Evolutionary conservation across 345 rosid species (phyloP).

Genomic region (Citrus medica): DNA sequence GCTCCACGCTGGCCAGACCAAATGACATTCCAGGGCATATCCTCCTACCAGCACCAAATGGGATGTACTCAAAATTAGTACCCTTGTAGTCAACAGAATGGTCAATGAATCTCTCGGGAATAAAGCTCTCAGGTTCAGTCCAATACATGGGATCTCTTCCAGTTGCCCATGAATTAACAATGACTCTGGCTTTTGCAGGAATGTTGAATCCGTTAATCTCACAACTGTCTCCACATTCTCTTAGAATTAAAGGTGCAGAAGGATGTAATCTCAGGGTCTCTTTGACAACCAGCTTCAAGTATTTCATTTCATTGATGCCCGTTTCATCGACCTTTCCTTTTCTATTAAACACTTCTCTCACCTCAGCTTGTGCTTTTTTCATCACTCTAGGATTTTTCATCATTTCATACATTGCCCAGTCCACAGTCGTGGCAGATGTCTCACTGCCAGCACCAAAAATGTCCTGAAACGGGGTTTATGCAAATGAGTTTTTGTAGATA

Average conservation of each 20-base stretch:
- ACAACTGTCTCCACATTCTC: slow-evolving; percentile 11
- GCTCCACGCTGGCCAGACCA: slow-evolving; percentile 11
- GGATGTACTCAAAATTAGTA: slow-evolving; percentile 13
- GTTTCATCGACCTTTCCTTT: slow-evolving; percentile 17
- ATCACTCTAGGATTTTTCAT: slow-evolving; percentile 19
- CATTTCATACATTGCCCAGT: slow-evolving; percentile 29
- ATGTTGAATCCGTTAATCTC: slow-evolving; percentile 19
- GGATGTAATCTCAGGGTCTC: slow-evolving; percentile 12
- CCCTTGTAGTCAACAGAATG: slow-evolving; percentile 17
- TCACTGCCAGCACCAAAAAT: slow-evolving; percentile 22
- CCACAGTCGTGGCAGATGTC: slow-evolving; percentile 13
- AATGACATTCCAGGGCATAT: slow-evolving; percentile 20
- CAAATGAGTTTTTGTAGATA: neutral
- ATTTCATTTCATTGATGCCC: neutral
- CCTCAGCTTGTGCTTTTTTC: slow-evolving; percentile 27
- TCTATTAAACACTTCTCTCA: slow-evolving; percentile 16
- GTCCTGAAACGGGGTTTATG: slow-evolving; percentile 9
- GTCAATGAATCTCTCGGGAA: slow-evolving; percentile 16
- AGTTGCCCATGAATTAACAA: slow-evolving; percentile 20
- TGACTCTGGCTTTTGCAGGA: neutral
- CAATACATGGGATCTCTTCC: slow-evolving; percentile 12
- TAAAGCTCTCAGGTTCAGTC: slow-evolving; percentile 13
- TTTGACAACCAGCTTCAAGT: neutral
- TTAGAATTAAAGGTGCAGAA: slow-evolving; percentile 19
- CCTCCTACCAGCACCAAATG: slow-evolving; percentile 30